Base-by-base conservation (phyloP, 345 rosid genomes). In the Heritiera littoralis region DNA sequence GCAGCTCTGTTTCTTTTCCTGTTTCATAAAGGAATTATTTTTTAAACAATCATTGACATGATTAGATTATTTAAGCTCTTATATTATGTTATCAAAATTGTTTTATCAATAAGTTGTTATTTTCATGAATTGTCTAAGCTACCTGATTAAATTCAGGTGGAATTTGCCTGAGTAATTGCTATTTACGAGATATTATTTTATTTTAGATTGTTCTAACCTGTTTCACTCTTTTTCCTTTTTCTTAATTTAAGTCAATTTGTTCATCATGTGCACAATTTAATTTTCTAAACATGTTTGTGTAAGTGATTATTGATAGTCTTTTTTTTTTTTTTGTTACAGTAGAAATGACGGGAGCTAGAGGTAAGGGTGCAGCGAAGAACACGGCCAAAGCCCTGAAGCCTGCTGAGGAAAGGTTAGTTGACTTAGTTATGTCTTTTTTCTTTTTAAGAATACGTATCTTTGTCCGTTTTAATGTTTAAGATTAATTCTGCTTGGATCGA, bases 341-440 rank as follows among this genome's bases (percentile, higher is more conserved):
- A 58, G 64, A 54, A 55, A 92, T 89, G 97, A 92, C 82, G 38
- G 38, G 38, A 35, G 38, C 38, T 35, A 35, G 38, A 35, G 38
- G 38, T 35, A 35, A 88, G 78, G 90, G 84, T 77, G 83, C 89
- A 28, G 86, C 68, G 3, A 89, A 76, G 87, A 82, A 49, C 66
- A 80, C 88, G 12, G 82, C 78, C 77, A 91, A 85, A 78, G 83
- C 86, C 72, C 61, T 89, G 89, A 92, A 87, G 86, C 94, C 90
- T 41, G 86, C 58, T 40, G 90, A 86, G 76, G 92, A 90, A 81
- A 84, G 89, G 97, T 92, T 69, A 59, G 85, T 83, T n/a, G 43
- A 90, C 94, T 89, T 77, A 30, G 85, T 85, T 13, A 13, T 18
- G n/a, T 20, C 17, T 69, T 12, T 38, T 8, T 52, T n/a, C 18